Conservation (phyloP, 1,139 yeast species). For the Petasospora fabianii region DNA sequence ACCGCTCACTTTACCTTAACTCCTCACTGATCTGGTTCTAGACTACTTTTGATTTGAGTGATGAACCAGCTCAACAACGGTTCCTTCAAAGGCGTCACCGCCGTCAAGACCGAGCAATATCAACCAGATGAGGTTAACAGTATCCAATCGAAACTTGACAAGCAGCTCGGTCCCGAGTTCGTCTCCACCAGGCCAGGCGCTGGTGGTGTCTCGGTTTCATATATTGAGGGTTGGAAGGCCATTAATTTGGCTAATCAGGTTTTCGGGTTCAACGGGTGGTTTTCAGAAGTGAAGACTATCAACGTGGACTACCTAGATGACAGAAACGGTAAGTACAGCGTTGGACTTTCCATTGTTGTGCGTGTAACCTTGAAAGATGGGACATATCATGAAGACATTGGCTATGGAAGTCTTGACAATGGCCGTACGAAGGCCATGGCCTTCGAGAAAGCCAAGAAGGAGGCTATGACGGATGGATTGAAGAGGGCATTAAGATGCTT, state of each 20-base stretch:
- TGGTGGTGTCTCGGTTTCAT: constrained; percentile 63
- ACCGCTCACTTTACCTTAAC: too few relatives aligned
- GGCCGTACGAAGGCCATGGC: constrained; percentile 69
- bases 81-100: constrained; percentile 7
- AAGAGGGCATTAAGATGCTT: constrained; percentile 74
- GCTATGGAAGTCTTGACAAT: constrained; percentile 75
- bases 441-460: constrained; percentile 77
- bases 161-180: constrained; percentile 85
- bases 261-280: constrained; percentile 83
- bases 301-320: constrained; percentile 73
- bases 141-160: constrained; percentile 43
- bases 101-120: constrained; percentile 12
- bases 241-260: constrained; percentile 74
- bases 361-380: constrained; percentile 73
- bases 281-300: constrained; percentile 59
- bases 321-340: constrained; percentile 46
- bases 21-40: too few relatives aligned
- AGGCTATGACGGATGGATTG: constrained; percentile 77
- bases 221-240: constrained; percentile 80
- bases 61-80: constrained; percentile 14
- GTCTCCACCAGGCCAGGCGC: constrained; percentile 80
- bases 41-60: background rate
- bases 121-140: constrained; percentile 23
- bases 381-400: constrained; percentile 75
- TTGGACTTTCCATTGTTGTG: constrained; percentile 70